Evolutionary conservation across 495 filamentous ascomycete genomes (phyloP).

Genomic region (Durotheca rogersii): DNA sequence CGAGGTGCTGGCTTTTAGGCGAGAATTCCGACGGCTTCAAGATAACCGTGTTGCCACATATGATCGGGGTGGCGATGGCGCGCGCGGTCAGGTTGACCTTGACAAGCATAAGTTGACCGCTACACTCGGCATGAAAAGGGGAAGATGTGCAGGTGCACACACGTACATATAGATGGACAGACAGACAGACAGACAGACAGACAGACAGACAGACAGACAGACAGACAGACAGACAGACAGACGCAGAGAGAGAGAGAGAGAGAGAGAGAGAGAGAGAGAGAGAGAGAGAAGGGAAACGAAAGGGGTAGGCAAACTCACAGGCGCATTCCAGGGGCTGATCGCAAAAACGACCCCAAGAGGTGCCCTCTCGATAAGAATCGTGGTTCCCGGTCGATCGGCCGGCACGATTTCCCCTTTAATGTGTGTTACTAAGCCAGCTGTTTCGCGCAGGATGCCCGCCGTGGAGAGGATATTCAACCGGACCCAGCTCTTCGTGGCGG

Average conservation of each 20-base stretch:
- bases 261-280: too few species aligned
- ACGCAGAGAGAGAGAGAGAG: too few species aligned
- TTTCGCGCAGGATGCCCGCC: constrained; percentile 59
- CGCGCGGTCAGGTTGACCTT: constrained; percentile 61
- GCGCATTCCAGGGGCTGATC: constrained; percentile 43
- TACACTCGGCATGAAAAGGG: too few species aligned
- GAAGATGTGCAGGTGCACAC: too few species aligned
- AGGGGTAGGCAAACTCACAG: constrained; percentile 51
- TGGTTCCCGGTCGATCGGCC: constrained; percentile 35
- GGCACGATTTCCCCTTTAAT: constrained; percentile 41
- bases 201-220: too few species aligned
- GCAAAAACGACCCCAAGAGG: constrained; percentile 40
- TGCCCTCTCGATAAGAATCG: constrained; percentile 32
- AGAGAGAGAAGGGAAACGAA: too few species aligned
- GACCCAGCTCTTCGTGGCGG: constrained; percentile 37
- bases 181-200: too few species aligned
- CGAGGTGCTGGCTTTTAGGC: constrained; percentile 66
- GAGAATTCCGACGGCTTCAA: constrained; percentile 75
- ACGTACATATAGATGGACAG: too few species aligned
- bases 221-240: too few species aligned
- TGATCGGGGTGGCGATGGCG: constrained; percentile 63
- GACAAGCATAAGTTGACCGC: constrained; percentile 40
- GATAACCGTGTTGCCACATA: constrained; percentile 74
- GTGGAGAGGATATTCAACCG: constrained; percentile 56
- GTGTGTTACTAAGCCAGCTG: constrained; percentile 55